Base-by-base conservation (phyloP, 192 early-diverging fungal species). In the Coemansia sp. region DNA sequence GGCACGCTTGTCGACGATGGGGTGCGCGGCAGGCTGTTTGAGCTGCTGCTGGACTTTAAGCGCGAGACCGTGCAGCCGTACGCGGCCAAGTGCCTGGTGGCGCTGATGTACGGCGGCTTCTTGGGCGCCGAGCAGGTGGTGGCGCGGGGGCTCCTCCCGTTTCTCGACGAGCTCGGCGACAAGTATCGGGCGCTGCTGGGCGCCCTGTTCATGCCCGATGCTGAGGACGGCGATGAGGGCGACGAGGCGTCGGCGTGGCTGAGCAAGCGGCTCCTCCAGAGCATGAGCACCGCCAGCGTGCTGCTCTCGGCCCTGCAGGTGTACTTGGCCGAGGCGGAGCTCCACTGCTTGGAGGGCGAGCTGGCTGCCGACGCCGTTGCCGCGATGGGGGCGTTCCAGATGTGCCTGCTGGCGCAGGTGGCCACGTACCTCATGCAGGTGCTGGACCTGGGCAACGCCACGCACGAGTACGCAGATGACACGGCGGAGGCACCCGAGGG, bases 11-110 rank as follows among this genome's bases (percentile, higher is more conserved):
- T 64, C 6, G 45, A 66, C 16, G 36, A 37, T 13, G 48, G 16
- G 0, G 19, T 68, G 35, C 50, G 44, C 56, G 40, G 9, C 53
- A 34, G 41, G 16, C 39, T 77, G 29, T 27, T 66, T 6, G 36
- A 65, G 4, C 57, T 77, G 65, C 3, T 68, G 24, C 29, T 44
- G 35, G 75, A 77, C 48, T 68, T 65, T 53, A 56, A 19, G 21
- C 62, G 50, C 16, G 66, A 77, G 31, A 14, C 33, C 6, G 29
- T 62, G 4, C 75, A 72, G 62, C 59, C 33, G 31, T 72, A 77
- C 21, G 70, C 75, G 2, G 54, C 75, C 21, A 77, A 77, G 63
- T 66, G 70, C n/a, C 66, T 77, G 61, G 70, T 53, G 13, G 70
- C 75, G 2, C 57, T 77, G 61, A 35, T 77, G 48, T 65, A 60